phyloP scores from a whole-genome alignment of 1,284 basidiomycete species.

The Agroathelia rolfsii region DNA sequence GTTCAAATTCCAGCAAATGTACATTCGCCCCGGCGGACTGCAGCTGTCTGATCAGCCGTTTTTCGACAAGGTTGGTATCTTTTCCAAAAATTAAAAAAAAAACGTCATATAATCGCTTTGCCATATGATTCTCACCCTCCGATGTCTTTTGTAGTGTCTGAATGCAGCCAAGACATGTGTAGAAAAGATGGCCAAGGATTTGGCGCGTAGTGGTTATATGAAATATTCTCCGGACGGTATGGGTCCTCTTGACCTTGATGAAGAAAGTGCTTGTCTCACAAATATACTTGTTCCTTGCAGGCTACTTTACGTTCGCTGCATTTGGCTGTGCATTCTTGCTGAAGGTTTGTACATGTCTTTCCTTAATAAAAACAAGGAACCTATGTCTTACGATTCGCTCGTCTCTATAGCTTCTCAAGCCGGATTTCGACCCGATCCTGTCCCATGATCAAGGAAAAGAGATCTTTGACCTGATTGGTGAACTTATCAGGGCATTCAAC shows the following conservation, averaged over 20 bases:
- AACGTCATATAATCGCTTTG: too few species aligned
- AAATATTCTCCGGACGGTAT: constrained; percentile 73
- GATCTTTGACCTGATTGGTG: constrained; percentile 61
- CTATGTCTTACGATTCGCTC: constrained; percentile 3
- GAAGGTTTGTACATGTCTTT: constrained; percentile 42
- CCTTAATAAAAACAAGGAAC: neutral
- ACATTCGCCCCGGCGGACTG: constrained; percentile 59
- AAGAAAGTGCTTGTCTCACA: constrained; percentile 3
- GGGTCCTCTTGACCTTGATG: constrained; percentile 9
- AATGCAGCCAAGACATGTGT: constrained; percentile 63
- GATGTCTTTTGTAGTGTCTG: constrained; percentile 40
- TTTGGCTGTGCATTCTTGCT: constrained; percentile 81
- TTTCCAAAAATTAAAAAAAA: too few species aligned
- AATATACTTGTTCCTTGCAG: constrained; percentile 22
- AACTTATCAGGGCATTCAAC: constrained; percentile 61
- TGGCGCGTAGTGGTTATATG: constrained; percentile 71
- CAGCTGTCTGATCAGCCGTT: constrained; percentile 53
- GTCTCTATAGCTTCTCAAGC: constrained; percentile 51
- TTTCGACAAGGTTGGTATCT: constrained; percentile 48
- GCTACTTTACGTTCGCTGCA: constrained; percentile 75
- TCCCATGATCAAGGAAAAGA: constrained; percentile 52
- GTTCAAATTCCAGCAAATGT: constrained; percentile 77
- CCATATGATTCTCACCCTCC: neutral
- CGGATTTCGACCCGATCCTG: constrained; percentile 57
- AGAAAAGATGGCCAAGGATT: constrained; percentile 48